A percentile compares a stretch with the other conserved stretches of the same genome.
Evolutionary conservation across 805 yeast genomes (phyloP).

Genomic region (Metschnikowia orientalis): DNA sequence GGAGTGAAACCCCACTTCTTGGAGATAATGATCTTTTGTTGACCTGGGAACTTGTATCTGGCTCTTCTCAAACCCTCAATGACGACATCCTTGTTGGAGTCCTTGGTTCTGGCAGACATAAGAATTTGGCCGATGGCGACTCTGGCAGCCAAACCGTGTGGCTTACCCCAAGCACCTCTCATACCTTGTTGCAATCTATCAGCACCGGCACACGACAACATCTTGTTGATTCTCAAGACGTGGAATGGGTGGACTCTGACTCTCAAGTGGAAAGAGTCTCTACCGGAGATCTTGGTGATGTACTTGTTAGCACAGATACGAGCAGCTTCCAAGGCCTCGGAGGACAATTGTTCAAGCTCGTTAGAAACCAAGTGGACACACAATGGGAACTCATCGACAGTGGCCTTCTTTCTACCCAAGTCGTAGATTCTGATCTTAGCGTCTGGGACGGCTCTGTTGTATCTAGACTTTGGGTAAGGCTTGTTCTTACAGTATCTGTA

Average conservation of each 20-base stretch:
- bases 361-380: slow-evolving; percentile 99
- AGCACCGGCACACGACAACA: slow-evolving; percentile 99
- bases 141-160: slow-evolving; percentile 99
- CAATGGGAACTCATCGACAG: slow-evolving; percentile 99
- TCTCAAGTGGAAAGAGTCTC: slow-evolving; percentile 99
- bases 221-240: slow-evolving; percentile 99
- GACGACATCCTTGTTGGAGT: slow-evolving; percentile 94
- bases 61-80: slow-evolving; percentile 99
- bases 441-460: slow-evolving; percentile 99
- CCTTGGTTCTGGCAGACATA: slow-evolving; percentile 98
- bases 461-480: slow-evolving; percentile 99
- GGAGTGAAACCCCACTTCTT: slow-evolving; percentile 99
- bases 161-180: slow-evolving; percentile 99
- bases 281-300: slow-evolving; percentile 95
- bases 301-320: slow-evolving; percentile 99
- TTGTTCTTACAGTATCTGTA: slow-evolving; percentile 99
- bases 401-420: slow-evolving; percentile 99
- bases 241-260: slow-evolving; percentile 99
- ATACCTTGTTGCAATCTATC: slow-evolving; percentile 99
- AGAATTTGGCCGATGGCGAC: slow-evolving; percentile 98
- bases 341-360: slow-evolving; percentile 98
- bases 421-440: slow-evolving; percentile 98
- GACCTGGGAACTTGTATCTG: slow-evolving; percentile 99
- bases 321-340: slow-evolving; percentile 99
- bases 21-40: slow-evolving; percentile 97